Percentiles rank a stretch among this genome's conserved stretches.
Conservation (phyloP, 1,284 basidiomycete species). For the Ustilago shanxiensis region DNA sequence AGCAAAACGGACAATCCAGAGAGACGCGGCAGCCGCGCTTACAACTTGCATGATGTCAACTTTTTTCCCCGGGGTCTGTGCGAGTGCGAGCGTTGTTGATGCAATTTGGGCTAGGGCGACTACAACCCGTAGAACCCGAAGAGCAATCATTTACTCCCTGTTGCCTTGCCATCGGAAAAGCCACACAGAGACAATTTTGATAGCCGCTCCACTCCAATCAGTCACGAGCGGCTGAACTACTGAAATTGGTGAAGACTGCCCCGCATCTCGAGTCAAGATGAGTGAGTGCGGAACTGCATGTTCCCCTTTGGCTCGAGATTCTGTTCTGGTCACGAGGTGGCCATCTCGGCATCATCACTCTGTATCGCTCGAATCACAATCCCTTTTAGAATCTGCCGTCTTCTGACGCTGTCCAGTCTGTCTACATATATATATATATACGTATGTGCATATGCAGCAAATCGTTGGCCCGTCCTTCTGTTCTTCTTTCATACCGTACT, state of each 20-base stretch:
- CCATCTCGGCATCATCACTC: too few species aligned
- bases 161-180: background rate
- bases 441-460: background rate
- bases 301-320: too few species aligned
- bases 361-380: background rate
- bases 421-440: background rate
- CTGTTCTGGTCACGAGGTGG: background rate
- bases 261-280: too few species aligned
- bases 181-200: too few species aligned
- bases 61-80: slow-evolving; percentile 23
- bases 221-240: too few species aligned
- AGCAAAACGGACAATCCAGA: slow-evolving; percentile 7
- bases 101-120: slow-evolving; percentile 40
- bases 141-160: too few species aligned
- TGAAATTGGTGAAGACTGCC: background rate
- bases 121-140: slow-evolving; percentile 51
- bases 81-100: too few species aligned
- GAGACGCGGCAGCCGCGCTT: slow-evolving; percentile 23
- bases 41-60: too few species aligned
- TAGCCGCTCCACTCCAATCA: slow-evolving; percentile 1
- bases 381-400: too few species aligned
- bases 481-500: too few species aligned
- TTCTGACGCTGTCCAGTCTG: background rate
- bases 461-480: background rate
- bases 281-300: too few species aligned